Evolutionary conservation across 495 filamentous ascomycete genomes (phyloP).

Genomic region (Penicillium pulvis): DNA sequence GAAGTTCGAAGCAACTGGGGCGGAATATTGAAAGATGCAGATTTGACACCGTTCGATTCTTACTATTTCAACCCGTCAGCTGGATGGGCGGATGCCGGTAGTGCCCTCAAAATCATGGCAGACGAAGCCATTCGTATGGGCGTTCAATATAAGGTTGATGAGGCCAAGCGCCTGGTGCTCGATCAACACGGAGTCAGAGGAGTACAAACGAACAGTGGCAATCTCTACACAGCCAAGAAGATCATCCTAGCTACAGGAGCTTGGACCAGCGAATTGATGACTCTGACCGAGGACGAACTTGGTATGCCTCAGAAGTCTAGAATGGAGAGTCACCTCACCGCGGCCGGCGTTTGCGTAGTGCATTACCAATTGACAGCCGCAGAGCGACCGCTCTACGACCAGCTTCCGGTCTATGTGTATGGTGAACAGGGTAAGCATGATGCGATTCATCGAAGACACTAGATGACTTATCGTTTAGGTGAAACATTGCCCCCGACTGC

Average conservation of each 20-base stretch:
- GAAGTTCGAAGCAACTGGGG: conserved; percentile 34
- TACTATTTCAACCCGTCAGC: conserved; percentile 42
- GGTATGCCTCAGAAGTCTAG: conserved; percentile 24
- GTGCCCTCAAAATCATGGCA: conserved; percentile 36
- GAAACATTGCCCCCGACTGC: conserved; percentile 9
- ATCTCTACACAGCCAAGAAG: conserved; percentile 39
- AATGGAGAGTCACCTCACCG: conserved; percentile 40
- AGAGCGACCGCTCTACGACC: conserved; percentile 30
- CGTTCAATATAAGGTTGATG: conserved; percentile 34
- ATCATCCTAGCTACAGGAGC: conserved; percentile 59
- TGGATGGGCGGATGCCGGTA: conserved; percentile 43
- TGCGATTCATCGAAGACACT: not conserved
- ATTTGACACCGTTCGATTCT: conserved; percentile 26
- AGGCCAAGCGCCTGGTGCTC: conserved; percentile 29
- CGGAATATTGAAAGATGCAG: conserved; percentile 31
- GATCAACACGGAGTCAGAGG: conserved; percentile 20
- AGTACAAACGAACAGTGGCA: conserved; percentile 35
- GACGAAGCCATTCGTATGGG: conserved; percentile 32
- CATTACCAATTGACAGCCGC: conserved; percentile 35
- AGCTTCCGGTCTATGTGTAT: conserved; percentile 43
- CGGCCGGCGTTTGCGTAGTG: conserved; percentile 41
- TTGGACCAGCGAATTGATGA: conserved; percentile 47
- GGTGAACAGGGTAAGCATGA: conserved; percentile 31
- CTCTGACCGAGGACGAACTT: conserved; percentile 34
- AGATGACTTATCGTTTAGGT: conserved; percentile 1